These are phyloP conservation scores for Tubosaeta sp. DNA, from an alignment of 768 basidiomycete species.

Conservation along the genomic window DNA sequence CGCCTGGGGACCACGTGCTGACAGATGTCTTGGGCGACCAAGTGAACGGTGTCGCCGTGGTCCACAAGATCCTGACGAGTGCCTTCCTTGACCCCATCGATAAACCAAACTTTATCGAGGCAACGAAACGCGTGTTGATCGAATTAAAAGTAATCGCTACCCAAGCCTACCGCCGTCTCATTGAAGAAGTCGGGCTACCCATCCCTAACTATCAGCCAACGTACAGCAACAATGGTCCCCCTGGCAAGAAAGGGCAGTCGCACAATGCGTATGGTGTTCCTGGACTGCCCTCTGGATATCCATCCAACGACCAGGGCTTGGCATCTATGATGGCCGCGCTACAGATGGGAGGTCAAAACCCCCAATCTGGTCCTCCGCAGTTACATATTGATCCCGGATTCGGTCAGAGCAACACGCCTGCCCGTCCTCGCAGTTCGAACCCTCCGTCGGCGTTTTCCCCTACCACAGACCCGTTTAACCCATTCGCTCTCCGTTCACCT, in stretches of 20 bases:
- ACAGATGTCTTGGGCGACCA: constrained; percentile 95
- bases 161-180: constrained; percentile 88
- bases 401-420: constrained; percentile 38
- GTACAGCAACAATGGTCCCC: constrained; percentile 58
- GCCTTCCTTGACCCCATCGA: constrained; percentile 72
- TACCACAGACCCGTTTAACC: constrained; percentile 53
- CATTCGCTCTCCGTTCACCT: constrained; percentile 48
- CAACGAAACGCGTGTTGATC: constrained; percentile 85
- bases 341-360: constrained; percentile 87
- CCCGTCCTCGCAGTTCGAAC: constrained; percentile 44
- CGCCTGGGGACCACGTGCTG: constrained; percentile 82
- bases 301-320: constrained; percentile 77
- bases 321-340: constrained; percentile 92
- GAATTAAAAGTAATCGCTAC: constrained; percentile 92
- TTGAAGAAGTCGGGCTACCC: constrained; percentile 92
- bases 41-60: constrained; percentile 90
- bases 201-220: constrained; percentile 84
- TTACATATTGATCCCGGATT: constrained; percentile 68
- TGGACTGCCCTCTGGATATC: constrained; percentile 74
- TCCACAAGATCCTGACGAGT: constrained; percentile 89
- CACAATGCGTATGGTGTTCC: constrained; percentile 63
- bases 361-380: constrained; percentile 72
- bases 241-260: constrained; percentile 53
- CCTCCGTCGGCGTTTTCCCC: constrained; percentile 48
- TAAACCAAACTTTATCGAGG: constrained; percentile 71